Percentiles rank a stretch among this genome's conserved stretches.
These are phyloP conservation scores for Mycosphaerella sp. DNA, from an alignment of 2,329 filamentous ascomycete genomes.

Conservation along the genomic window DNA sequence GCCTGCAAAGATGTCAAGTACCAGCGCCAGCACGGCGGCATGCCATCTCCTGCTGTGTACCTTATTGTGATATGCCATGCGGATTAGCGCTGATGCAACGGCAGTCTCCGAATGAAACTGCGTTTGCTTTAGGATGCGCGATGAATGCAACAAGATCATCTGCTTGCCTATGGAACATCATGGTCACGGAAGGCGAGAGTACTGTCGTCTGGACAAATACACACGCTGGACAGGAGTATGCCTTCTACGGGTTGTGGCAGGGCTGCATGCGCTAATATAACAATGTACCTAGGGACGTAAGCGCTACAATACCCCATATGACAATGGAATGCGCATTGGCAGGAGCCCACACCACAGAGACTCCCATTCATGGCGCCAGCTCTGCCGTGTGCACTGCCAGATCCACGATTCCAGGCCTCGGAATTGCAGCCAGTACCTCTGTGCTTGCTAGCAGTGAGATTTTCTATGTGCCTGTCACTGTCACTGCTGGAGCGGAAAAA, in stretches of 20 bases:
- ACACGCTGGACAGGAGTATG: slow-evolving; percentile 15
- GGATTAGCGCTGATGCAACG: background rate
- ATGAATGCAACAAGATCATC: slow-evolving; percentile 11
- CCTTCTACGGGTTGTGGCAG: background rate
- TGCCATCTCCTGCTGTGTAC: background rate
- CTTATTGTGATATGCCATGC: background rate
- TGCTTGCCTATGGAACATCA: slow-evolving; percentile 26
- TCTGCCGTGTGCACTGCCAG: slow-evolving; percentile 24
- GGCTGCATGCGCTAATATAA: background rate
- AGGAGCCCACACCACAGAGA: slow-evolving; percentile 22
- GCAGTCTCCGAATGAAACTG: slow-evolving; percentile 23
- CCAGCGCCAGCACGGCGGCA: background rate
- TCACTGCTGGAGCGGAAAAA: slow-evolving; percentile 28
- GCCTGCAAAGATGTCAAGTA: background rate
- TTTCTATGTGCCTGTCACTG: slow-evolving; percentile 26
- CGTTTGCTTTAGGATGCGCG: slow-evolving; percentile 27
- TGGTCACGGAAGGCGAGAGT: slow-evolving; percentile 29
- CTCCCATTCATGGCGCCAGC: slow-evolving; percentile 17
- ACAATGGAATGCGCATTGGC: slow-evolving; percentile 25
- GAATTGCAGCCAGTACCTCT: slow-evolving; percentile 26
- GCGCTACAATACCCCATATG: slow-evolving; percentile 11
- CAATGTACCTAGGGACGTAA: slow-evolving; percentile 3
- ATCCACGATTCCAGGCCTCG: slow-evolving; percentile 23
- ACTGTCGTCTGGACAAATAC: slow-evolving; percentile 23
- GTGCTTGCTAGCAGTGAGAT: slow-evolving; percentile 28